Percentiles rank a stretch among this genome's conserved stretches.
Evolutionary conservation across 352 stramenopile species (phyloP).

Genomic region (Globisporangium sylvaticum): DNA sequence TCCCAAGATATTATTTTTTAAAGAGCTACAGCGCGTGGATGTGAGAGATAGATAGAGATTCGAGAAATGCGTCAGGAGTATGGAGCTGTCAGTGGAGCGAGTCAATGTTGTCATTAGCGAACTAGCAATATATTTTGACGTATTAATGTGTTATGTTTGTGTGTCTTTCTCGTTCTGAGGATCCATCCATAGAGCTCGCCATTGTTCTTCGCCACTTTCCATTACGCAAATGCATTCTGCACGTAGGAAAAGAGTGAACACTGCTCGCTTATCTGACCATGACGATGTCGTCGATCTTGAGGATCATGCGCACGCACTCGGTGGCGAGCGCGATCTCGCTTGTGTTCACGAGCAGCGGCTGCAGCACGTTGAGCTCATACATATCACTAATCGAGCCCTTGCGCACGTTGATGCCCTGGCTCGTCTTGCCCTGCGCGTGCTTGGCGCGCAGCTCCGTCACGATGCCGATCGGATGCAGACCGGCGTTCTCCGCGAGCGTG

Average conservation of each 20-base stretch:
- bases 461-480: conserved; percentile 98
- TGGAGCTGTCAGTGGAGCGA: background rate
- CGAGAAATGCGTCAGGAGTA: background rate
- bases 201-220: background rate
- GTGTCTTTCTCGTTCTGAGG: background rate
- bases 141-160: conserved; percentile 12
- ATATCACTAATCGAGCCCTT: conserved; percentile 97
- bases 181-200: background rate
- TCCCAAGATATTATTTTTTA: background rate
- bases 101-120: background rate
- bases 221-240: background rate
- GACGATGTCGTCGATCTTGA: conserved; percentile 99
- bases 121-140: conserved; percentile 14
- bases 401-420: conserved; percentile 96
- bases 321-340: conserved; percentile 97
- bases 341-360: conserved; percentile 97
- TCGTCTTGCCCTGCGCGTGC: conserved; percentile 91
- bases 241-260: too few relatives aligned
- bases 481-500: conserved; percentile 99
- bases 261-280: conserved; percentile 86
- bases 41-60: background rate
- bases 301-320: conserved; percentile 99
- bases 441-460: conserved; percentile 95
- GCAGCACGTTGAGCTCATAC: conserved; percentile 97
- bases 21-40: background rate